Evolutionary conservation across 257 asterid genomes (phyloP), one percentile per base, ranked within the genome.

Genomic region (Mentha longifolia): DNA sequence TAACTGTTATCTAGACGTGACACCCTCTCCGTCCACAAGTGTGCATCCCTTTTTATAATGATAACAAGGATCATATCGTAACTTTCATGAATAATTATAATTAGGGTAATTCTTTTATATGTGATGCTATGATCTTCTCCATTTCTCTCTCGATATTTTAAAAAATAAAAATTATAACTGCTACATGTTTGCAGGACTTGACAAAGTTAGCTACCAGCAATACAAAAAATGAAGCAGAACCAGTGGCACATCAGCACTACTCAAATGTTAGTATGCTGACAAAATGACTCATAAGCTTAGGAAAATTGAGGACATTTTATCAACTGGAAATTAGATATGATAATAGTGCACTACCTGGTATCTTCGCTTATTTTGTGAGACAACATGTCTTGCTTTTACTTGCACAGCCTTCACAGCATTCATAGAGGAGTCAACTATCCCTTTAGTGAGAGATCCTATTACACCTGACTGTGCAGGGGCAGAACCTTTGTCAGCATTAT

Each of bases 281-380:
- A 37, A 31, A 37, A 31, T 47, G 41, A 30, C 30, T 52, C 47
- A 68, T 51, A 71, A 65, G 43, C 50, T 45, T 6, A 13, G 11
- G 56, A 62, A 31, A 7, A 67, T 16, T 30, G 15, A 57, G 11
- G 42, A 46, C 55, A 52, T 80, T 52, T 72, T 33, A 19, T 70
- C 73, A 49, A 65, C 55, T 63, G 45, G 35, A 82, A 54, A 75
- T 58, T n/a, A 16, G 61, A 76, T 61, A 61, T 39, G 63, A 25
- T 31, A 62, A 56, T 61, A 42, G 49, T 67, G 22, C 61, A 12
- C 57, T 80, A 94, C 99, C 97, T 91, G 97, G 89, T 94, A 94
- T 89, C 99, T 86, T 76, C 97, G 81, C 82, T 94, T 94, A 86
- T 94, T 94, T 73, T 94, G 99, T 16, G 99, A 94, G 67, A 94